Evolutionary conservation across 306 rosid species (phyloP).

Genomic region (Sindora glabra): DNA sequence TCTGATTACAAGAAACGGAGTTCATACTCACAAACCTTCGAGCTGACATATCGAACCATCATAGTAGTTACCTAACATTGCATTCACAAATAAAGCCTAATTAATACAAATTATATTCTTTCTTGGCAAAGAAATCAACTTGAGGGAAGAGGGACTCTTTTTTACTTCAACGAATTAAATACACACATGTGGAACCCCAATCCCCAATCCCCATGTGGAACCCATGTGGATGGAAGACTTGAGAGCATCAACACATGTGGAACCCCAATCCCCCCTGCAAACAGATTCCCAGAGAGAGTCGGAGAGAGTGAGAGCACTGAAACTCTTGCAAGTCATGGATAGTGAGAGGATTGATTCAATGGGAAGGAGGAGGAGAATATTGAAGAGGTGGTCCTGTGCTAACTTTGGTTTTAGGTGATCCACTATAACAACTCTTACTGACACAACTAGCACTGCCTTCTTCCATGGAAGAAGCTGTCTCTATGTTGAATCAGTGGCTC

Average conservation of each 20-base stretch:
- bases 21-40: too few relatives aligned
- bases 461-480: constrained; percentile 37
- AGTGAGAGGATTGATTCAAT: constrained; percentile 61
- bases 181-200: too few relatives aligned
- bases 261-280: constrained; percentile 72
- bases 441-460: constrained; percentile 28
- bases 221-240: constrained; percentile 26
- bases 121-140: too few relatives aligned
- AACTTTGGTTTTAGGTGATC: constrained; percentile 60
- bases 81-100: too few relatives aligned
- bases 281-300: constrained; percentile 68
- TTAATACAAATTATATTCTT: too few relatives aligned
- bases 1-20: too few relatives aligned
- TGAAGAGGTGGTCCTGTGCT: constrained; percentile 62
- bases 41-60: too few relatives aligned
- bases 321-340: constrained; percentile 73
- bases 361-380: constrained; percentile 63
- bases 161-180: too few relatives aligned
- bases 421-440: constrained; percentile 7
- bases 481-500: constrained; percentile 18
- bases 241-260: constrained; percentile 52
- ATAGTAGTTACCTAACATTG: too few relatives aligned
- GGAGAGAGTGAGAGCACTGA: constrained; percentile 45
- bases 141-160: too few relatives aligned
- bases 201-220: constrained; percentile 76